These are phyloP conservation scores for Euphorbia tirucalli DNA, from an alignment of 345 rosid genomes.

Conservation along the genomic window DNA sequence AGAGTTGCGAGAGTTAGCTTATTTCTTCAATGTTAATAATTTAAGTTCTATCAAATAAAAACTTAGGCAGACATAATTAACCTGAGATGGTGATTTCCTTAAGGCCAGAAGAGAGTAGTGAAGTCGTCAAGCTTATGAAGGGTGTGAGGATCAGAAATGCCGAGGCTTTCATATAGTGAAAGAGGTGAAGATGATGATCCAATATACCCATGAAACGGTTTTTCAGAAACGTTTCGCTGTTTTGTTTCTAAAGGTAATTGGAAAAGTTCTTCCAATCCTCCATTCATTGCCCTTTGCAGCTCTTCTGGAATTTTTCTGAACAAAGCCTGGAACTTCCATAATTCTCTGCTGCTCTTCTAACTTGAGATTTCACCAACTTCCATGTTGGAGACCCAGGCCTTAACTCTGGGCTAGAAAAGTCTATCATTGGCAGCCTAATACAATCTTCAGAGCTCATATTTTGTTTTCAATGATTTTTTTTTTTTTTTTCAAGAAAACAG, in stretches of 20 bases:
- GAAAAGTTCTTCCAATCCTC: conserved; percentile 26
- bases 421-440: conserved; percentile 29
- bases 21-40: too few species aligned
- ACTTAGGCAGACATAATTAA: too few species aligned
- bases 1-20: too few species aligned
- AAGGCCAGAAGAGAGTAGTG: conserved; percentile 36
- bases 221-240: conserved; percentile 25
- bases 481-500: too few species aligned
- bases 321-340: conserved; percentile 39
- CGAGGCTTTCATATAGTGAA: conserved; percentile 34
- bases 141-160: conserved; percentile 25
- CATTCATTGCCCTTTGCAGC: conserved; percentile 15
- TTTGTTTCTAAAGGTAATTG: conserved; percentile 35
- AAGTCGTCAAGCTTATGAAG: conserved; percentile 11
- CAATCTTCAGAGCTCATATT: not conserved
- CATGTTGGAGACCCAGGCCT: conserved; percentile 5
- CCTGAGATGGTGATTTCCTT: conserved; percentile 35
- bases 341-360: conserved; percentile 29
- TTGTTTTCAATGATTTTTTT: too few species aligned
- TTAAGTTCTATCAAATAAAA: too few species aligned
- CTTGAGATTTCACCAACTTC: conserved; percentile 15
- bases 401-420: conserved; percentile 22
- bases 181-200: conserved; percentile 25
- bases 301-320: conserved; percentile 22
- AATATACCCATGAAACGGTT: conserved; percentile 39